Base-by-base conservation (phyloP, 768 basidiomycete species). In the Artomyces pyxidatus region DNA sequence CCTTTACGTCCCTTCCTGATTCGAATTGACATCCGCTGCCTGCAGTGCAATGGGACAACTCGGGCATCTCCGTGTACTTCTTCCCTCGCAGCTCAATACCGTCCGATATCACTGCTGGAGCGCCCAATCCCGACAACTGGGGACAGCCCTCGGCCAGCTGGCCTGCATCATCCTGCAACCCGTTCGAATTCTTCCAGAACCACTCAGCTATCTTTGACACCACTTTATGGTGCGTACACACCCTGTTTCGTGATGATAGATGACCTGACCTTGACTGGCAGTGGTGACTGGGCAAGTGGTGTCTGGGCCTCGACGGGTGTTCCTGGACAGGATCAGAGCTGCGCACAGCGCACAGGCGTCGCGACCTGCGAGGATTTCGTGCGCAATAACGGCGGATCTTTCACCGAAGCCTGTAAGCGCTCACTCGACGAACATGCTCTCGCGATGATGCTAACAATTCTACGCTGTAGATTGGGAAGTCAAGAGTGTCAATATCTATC, bases 261-360 rank as follows among this genome's bases (percentile, higher is more conserved):
- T 43, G 42, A 25, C 12, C 28, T 29, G 43, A 19, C 23, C 28
- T 22, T 58, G 45, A 58, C 48, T n/a, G 35, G 41, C 52, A 85
- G 88, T 58, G 92, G 92, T 51, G 88, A 94, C 56, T 97, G 92
- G 93, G 91, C 92, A 10, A 80, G 82, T 42, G 69, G 68, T 40
- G 84, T 79, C n/a, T 97, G 93, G 93, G 69, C 66, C 42, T 53
- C 58, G 21, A 66, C 83, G 43, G 88, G 88, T 26, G 75, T 84
- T 46, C 88, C 87, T 16, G 92, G 92, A 45, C 92, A 94, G 68
- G 80, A 79, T 16, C 77, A 85, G 63, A 91, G 86, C 63, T 97
- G 93, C 59, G 88, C 88, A 14, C 70, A 80, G 57, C 74, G 77
- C 56, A 97, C 93, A 12, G 91, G 90, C 35, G 82, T 80, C 64